A percentile compares a stretch with the other conserved stretches of the same genome.
Evolutionary conservation across 2,329 filamentous ascomycete genomes (phyloP).

Genomic region (Bipolaris cookei): DNA sequence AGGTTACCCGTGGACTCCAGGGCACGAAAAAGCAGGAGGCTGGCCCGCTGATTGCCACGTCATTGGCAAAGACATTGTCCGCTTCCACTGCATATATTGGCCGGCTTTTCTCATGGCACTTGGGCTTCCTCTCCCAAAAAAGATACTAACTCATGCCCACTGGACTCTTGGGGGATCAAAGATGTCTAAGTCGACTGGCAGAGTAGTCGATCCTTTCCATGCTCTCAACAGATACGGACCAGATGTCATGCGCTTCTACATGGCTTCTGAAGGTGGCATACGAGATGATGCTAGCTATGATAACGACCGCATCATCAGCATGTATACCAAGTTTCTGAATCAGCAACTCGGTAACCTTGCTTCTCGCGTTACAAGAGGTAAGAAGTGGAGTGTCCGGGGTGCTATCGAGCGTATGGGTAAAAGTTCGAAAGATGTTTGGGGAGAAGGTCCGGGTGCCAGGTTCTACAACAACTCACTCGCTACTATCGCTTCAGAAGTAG

Average conservation of each 20-base stretch:
- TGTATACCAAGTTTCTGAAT: constrained; percentile 81
- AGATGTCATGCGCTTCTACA: constrained; percentile 88
- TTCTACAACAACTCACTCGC: constrained; percentile 50
- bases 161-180: constrained; percentile 93
- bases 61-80: constrained; percentile 94
- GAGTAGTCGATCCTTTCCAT: constrained; percentile 93
- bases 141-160: constrained; percentile 87
- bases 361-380: constrained; percentile 70
- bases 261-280: constrained; percentile 80
- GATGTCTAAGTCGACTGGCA: constrained; percentile 96
- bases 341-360: constrained; percentile 81
- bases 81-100: constrained; percentile 98
- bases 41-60: constrained; percentile 95
- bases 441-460: constrained; percentile 34
- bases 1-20: constrained; percentile 81
- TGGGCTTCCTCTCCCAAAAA: constrained; percentile 76
- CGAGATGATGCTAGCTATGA: constrained; percentile 82
- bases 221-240: constrained; percentile 87
- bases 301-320: constrained; percentile 74
- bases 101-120: constrained; percentile 92
- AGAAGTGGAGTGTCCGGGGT: constrained; percentile 70
- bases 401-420: constrained; percentile 57
- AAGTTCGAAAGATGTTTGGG: constrained; percentile 37
- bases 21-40: constrained; percentile 65
- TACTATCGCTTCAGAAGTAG: constrained; percentile 28